Evolutionary conservation across 495 filamentous ascomycete genomes (phyloP), one percentile per base, ranked within the genome.

Genomic region (Penicillium paxilli): DNA sequence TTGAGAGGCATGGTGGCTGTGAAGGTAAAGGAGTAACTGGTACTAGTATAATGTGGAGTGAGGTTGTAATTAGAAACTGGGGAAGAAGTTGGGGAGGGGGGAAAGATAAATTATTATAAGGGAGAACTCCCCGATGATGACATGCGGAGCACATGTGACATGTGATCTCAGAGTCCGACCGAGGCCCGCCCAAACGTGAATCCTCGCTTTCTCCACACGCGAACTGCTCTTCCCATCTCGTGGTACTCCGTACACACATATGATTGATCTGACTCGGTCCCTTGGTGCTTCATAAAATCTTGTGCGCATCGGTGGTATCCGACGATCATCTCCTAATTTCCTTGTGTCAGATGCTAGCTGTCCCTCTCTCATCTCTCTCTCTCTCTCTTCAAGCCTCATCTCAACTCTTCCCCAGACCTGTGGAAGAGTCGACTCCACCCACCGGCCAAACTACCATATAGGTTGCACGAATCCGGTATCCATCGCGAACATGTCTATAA

Each of bases 1-100:
- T 88, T 89, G 73, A 95, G 83, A 84, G 88, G 83, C 90, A 95
- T 95, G 54, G 57, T 85, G 71, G 47, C 42, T 25, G 47, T 35
- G 32, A 48, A 26, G 50, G 47, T 42, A 23, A 33, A 32, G 44
- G 7, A 46, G 44, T 20, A 19, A n/a, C n/a, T n/a, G n/a, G 23
- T 19, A 46, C 47, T 33, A 55, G 24, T 21, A 48, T 9, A 24
- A 30, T 11, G 44, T 8, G 28, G 10, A n/a, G 19, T 28, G n/a
- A 42, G 17, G 8, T 48, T 57, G 21, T n/a, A n/a, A n/a, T n/a
- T n/a, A n/a, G 35, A 32, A 11, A 28, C 14, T 19, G 35, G 35
- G 35, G 35, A 38, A 38, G 16, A 38, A n/a, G n/a, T n/a, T n/a
- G 35, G 8, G 33, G 21, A 28, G 23, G 24, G 12, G 20, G 47